These are phyloP conservation scores for Saccharum hybrid DNA, from an alignment of 202 grass and related monocot genomes.

Conservation along the genomic window DNA sequence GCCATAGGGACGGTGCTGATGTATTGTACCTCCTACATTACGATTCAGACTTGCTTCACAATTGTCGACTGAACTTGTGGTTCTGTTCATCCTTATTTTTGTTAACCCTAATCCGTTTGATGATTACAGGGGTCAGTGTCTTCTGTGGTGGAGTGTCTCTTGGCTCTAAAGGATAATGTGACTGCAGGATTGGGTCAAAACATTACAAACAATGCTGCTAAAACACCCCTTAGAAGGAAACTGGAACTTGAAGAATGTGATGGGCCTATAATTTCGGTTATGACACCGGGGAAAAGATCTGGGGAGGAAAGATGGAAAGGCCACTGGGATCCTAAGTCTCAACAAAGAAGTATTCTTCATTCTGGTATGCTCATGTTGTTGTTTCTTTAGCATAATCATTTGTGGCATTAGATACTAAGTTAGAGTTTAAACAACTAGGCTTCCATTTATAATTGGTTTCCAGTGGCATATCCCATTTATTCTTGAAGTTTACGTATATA, in stretches of 20 bases:
- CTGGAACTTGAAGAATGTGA: conserved; percentile 61
- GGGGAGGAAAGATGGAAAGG: conserved; percentile 62
- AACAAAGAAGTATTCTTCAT: conserved; percentile 53
- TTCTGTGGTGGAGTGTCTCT: conserved; percentile 81
- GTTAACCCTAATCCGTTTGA: conserved; percentile 25
- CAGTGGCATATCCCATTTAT: conserved; percentile 19
- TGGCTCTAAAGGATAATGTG: conserved; percentile 76
- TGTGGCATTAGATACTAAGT: conserved; percentile 16
- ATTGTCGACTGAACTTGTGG: conserved; percentile 32
- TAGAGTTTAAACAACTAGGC: conserved; percentile 30
- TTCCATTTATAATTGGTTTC: conserved; percentile 12
- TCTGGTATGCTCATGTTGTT: conserved; percentile 43
- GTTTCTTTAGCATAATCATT: conserved; percentile 37
- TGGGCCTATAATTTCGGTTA: conserved; percentile 46
- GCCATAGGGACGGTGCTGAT: background rate
- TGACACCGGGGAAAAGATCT: conserved; percentile 47
- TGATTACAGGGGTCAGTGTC: conserved; percentile 78
- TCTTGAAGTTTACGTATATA: background rate
- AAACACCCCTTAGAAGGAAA: conserved; percentile 71
- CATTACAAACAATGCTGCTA: conserved; percentile 46
- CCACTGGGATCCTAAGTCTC: conserved; percentile 52
- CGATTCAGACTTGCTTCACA: conserved; percentile 7
- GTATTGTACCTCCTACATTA: conserved; percentile 3
- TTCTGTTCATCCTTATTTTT: conserved; percentile 29
- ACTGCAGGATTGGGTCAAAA: conserved; percentile 55